A percentile compares a stretch with the other conserved stretches of the same genome.
phyloP scores from a whole-genome alignment of 805 yeast species.

The Nakazawaea ernobii region DNA sequence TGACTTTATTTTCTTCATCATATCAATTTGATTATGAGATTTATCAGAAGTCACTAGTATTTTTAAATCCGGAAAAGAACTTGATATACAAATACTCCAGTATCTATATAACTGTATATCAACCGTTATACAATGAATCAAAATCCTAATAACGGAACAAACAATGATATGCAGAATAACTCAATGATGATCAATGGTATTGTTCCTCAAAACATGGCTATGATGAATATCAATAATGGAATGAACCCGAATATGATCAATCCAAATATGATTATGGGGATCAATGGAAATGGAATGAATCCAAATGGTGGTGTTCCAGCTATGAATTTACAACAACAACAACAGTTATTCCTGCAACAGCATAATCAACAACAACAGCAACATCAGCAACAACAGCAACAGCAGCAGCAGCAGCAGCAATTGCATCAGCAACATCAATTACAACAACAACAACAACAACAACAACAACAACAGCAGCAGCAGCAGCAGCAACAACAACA shows the following conservation, averaged over 20 bases:
- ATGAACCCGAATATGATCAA: slow-evolving; percentile 11
- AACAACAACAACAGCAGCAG: background rate
- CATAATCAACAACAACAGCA: slow-evolving; percentile 4
- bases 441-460: slow-evolving; percentile 4
- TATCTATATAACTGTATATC: background rate
- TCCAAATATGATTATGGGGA: slow-evolving; percentile 9
- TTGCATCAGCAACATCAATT: slow-evolving; percentile 1
- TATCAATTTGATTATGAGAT: too few relatives aligned
- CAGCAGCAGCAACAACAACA: slow-evolving; percentile 1
- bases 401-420: background rate
- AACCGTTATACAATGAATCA: slow-evolving; percentile 10
- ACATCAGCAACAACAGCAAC: slow-evolving; percentile 3
- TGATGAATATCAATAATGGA: slow-evolving; percentile 6
- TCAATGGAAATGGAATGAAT: background rate
- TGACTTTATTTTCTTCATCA: too few relatives aligned
- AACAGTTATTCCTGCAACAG: slow-evolving; percentile 5
- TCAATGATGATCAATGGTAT: slow-evolving; percentile 4
- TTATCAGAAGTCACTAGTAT: too few relatives aligned
- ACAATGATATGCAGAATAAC: slow-evolving; percentile 1
- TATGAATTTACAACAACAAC: slow-evolving; percentile 10
- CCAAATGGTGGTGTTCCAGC: slow-evolving; percentile 2
- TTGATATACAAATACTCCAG: too few relatives aligned
- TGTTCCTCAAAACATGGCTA: slow-evolving; percentile 8
- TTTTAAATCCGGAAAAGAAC: background rate
- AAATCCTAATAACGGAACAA: background rate